These are phyloP conservation scores for Backusella tuberculispora DNA, from an alignment of 192 early-diverging fungal species.

Conservation along the genomic window DNA sequence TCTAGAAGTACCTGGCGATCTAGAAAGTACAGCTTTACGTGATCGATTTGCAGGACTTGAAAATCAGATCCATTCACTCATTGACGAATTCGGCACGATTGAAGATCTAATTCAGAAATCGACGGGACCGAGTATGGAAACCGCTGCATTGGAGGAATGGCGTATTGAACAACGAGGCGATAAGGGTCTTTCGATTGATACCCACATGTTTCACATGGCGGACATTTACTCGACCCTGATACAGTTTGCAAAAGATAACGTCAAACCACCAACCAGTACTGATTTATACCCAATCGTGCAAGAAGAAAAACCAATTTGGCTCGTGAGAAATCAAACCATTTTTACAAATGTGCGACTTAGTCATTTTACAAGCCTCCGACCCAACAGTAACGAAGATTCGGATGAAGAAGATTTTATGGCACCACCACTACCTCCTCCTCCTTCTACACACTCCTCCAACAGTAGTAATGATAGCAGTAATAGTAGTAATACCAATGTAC, in stretches of 20 bases:
- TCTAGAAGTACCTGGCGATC: constrained; percentile 39
- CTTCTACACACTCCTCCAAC: not conserved
- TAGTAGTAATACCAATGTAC: not conserved
- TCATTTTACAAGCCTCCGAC: constrained; percentile 35
- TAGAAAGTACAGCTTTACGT: constrained; percentile 44
- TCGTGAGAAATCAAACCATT: constrained; percentile 37
- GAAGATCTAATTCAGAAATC: constrained; percentile 26
- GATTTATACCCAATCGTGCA: constrained; percentile 14
- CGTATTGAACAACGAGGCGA: constrained; percentile 11
- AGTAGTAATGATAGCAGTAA: too few relatives aligned
- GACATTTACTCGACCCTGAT: constrained; percentile 34
- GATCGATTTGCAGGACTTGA: constrained; percentile 42
- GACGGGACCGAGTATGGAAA: constrained; percentile 14
- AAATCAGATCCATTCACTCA: constrained; percentile 38
- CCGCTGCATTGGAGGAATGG: constrained; percentile 24
- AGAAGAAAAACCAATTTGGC: constrained; percentile 23
- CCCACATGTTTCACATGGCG: constrained; percentile 29
- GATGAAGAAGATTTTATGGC: constrained; percentile 15
- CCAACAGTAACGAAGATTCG: not conserved
- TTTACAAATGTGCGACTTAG: constrained; percentile 34
- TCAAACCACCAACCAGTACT: not conserved
- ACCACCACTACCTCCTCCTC: not conserved
- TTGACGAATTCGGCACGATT: constrained; percentile 37
- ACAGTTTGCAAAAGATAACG: constrained; percentile 37
- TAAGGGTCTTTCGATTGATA: constrained; percentile 39